A percentile compares a stretch with the other conserved stretches of the same genome.
Conservation (phyloP, 1,284 basidiomycete species). For the Limonomyces culmigenus region DNA sequence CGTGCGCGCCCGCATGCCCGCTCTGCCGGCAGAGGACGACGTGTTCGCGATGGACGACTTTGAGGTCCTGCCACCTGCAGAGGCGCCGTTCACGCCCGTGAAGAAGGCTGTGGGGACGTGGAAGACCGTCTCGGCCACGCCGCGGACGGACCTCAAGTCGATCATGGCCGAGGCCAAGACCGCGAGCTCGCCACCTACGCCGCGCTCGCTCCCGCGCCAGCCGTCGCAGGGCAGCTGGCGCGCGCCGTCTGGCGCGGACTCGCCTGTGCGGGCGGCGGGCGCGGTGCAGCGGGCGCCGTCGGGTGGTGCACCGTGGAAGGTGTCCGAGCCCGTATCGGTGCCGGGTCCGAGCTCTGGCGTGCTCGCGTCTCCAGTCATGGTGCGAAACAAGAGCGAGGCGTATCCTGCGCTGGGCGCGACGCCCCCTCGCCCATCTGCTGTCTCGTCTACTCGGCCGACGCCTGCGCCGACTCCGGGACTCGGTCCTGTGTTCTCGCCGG, state of each 20-base stretch:
- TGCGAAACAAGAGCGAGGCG: too few relatives aligned
- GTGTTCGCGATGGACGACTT: slow-evolving; percentile 60
- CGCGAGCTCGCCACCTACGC: too few relatives aligned
- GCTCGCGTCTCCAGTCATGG: too few relatives aligned
- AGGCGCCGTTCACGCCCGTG: too few relatives aligned
- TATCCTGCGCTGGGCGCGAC: too few relatives aligned
- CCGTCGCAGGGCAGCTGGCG: not conserved
- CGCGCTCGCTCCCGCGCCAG: too few relatives aligned
- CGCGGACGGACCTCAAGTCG: slow-evolving; percentile 54
- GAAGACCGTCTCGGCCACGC: not conserved
- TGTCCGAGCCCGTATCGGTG: not conserved
- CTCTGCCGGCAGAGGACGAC: slow-evolving; percentile 22
- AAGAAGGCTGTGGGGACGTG: slow-evolving; percentile 6
- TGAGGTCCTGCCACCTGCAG: too few relatives aligned
- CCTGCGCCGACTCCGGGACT: not conserved
- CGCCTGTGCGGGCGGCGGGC: not conserved
- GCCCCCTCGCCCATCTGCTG: too few relatives aligned
- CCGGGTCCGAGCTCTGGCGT: too few relatives aligned
- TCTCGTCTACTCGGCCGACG: too few relatives aligned
- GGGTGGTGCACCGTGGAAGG: slow-evolving; percentile 1
- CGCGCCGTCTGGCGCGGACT: not conserved
- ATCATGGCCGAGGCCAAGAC: slow-evolving; percentile 71
- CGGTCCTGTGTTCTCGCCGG: not conserved
- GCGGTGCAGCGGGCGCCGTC: not conserved
- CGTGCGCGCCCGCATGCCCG: not conserved